Percentiles rank a stretch among this genome's conserved stretches.
Conservation (phyloP, 75 land plant species). For the Selaginella moellendorffii region DNA sequence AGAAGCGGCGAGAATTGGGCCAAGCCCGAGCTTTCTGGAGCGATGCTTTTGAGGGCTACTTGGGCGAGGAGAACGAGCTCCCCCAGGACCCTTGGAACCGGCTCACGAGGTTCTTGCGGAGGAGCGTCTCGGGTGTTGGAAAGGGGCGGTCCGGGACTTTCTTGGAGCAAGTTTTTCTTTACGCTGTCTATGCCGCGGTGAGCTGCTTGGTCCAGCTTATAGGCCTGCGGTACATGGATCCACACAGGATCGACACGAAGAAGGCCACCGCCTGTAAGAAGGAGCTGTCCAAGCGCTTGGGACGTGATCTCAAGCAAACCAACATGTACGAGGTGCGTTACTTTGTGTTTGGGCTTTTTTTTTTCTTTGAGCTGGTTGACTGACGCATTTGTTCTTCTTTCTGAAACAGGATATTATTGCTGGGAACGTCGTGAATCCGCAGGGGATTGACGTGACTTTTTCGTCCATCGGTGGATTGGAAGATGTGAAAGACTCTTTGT, state of each 20-base stretch:
- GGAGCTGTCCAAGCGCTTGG: conserved; percentile 77
- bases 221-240: conserved; percentile 72
- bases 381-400: too few relatives aligned
- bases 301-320: conserved; percentile 73
- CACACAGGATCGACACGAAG: conserved; percentile 41
- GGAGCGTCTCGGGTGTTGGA: background rate
- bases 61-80: background rate
- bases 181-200: conserved; percentile 77
- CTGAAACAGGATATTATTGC: conserved; percentile 95
- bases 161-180: conserved; percentile 54
- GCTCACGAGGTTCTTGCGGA: background rate
- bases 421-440: conserved; percentile 90
- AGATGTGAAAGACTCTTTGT: conserved; percentile 49
- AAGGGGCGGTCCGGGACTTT: conserved; percentile 12
- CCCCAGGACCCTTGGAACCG: conserved; percentile 18
- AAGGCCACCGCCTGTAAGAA: conserved; percentile 91
- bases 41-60: background rate
- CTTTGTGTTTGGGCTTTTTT: too few relatives aligned
- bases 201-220: conserved; percentile 63
- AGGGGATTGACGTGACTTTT: conserved; percentile 83
- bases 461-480: conserved; percentile 90
- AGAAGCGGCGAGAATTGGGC: background rate
- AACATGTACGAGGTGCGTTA: conserved; percentile 93
- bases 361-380: too few relatives aligned
- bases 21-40: background rate